Evolutionary conservation across 2,329 filamentous ascomycete species (phyloP).

Genomic region (Botryotinia narcissicola): DNA sequence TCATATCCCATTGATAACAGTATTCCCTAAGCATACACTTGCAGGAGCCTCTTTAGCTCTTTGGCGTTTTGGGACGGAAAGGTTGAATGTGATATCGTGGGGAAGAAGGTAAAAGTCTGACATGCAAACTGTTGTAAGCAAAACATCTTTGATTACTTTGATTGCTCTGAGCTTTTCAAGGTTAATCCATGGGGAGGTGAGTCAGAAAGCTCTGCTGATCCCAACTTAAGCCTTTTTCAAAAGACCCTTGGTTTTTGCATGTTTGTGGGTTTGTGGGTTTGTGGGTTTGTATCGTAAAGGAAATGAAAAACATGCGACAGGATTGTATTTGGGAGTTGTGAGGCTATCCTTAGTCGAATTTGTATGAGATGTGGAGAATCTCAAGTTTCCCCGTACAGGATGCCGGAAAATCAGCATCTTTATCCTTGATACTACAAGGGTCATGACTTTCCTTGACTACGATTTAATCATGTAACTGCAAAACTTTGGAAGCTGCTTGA

Average conservation of each 20-base stretch:
- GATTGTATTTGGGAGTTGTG: not conserved
- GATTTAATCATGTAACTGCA: not conserved
- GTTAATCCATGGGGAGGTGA: not conserved
- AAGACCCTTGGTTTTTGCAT: not conserved
- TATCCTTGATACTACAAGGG: conserved; percentile 16
- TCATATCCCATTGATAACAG: conserved; percentile 16
- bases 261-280: not conserved
- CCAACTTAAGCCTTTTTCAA: conserved; percentile 1
- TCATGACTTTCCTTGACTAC: not conserved
- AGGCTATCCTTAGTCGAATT: not conserved
- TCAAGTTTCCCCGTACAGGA: conserved; percentile 11
- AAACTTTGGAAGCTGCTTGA: not conserved
- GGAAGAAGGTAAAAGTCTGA: conserved; percentile 11
- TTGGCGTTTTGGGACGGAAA: conserved; percentile 5
- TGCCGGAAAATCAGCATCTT: conserved; percentile 10
- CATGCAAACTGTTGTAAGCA: conserved; percentile 16
- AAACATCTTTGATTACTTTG: not conserved
- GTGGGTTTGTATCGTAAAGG: not conserved
- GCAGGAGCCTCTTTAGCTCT: conserved; percentile 2
- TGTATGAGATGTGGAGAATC: conserved; percentile 14
- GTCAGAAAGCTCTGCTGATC: conserved; percentile 15
- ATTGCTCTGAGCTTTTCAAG: not conserved
- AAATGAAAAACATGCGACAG: not conserved
- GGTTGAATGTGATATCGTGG: conserved; percentile 13
- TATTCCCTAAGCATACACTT: conserved; percentile 18